Evolutionary conservation across 192 early-diverging fungal genomes (phyloP), one percentile per base, ranked within the genome.

Genomic region (Backusella westeae): DNA sequence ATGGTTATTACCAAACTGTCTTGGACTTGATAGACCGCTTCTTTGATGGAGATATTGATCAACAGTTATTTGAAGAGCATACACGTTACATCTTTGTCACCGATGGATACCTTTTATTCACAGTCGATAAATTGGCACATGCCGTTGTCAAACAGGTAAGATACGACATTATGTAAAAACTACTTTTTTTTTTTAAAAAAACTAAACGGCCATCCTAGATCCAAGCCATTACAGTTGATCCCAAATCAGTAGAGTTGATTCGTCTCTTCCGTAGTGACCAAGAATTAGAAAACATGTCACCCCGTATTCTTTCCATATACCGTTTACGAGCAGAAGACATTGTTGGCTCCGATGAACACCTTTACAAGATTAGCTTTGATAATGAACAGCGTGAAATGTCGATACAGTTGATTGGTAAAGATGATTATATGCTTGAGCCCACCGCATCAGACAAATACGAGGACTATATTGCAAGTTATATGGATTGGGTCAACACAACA

Each of bases 401-500:
- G 94, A 93, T 77, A 88, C 92, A 84, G 75, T 85, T 86, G 19
- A 14, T 35, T 36, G 23, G 44, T 59, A 23, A 32, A 26, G 6
- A 23, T 63, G 56, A 70, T 42, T 80, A 93, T 63, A 91, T 93
- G 35, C 69, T 92, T 34, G 94, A 96, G 72, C 91, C 91, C 34
- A 92, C 93, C 1, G 89, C 91, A 21, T 96, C 98, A 79, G 97
- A 98, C 83, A 92, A 91, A 56, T 99, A 96, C 93, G 94, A 94
- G 17, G 89, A 97, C 79, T 99, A 98, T 72, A 94, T 99, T 21
- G 94, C 96, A 82, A 94, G 93, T 75, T 99, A 96, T 80, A 95
- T 97, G 81, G 89, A 95, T 75, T 91, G 82, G 82, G 69, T 96
- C 34, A 90, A 91, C 67, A 86, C 93, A 15, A 95, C 94, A 3